A percentile compares a stretch with the other conserved stretches of the same genome.
Evolutionary conservation across 2,329 filamentous ascomycete genomes (phyloP).

Genomic region (Amauroascus niger): DNA sequence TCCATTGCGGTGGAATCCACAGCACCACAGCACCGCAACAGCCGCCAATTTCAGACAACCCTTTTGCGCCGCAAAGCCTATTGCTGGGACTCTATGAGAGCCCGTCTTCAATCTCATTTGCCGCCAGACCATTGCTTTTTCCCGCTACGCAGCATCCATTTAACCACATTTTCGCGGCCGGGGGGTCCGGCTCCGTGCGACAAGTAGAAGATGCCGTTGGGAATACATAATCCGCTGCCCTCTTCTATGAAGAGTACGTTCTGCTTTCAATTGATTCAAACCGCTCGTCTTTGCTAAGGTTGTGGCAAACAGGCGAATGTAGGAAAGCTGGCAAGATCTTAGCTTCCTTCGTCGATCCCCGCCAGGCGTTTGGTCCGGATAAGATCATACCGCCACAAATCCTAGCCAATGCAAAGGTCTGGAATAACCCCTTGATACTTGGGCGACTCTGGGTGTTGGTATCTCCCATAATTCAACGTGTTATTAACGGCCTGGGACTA

Average conservation of each 20-base stretch:
- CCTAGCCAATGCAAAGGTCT: slow-evolving; percentile 81
- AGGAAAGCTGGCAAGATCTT: slow-evolving; percentile 96
- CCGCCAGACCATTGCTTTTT: not conserved
- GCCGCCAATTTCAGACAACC: not conserved
- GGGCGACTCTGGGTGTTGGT: not conserved
- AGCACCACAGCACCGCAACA: not conserved
- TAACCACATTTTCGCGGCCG: not conserved
- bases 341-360: slow-evolving; percentile 85
- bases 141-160: not conserved
- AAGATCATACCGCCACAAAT: slow-evolving; percentile 91
- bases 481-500: slow-evolving; percentile 1
- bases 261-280: slow-evolving; percentile 11
- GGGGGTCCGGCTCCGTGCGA: not conserved
- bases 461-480: not conserved
- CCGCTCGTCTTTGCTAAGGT: slow-evolving; percentile 24
- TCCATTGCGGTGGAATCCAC: not conserved
- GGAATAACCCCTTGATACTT: slow-evolving; percentile 1
- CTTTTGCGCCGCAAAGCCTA: not conserved
- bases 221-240: slow-evolving; percentile 38
- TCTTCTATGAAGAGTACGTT: slow-evolving; percentile 41
- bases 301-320: slow-evolving; percentile 64
- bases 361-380: slow-evolving; percentile 87
- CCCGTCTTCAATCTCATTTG: not conserved
- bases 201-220: slow-evolving; percentile 15
- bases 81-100: not conserved